A percentile compares a stretch with the other conserved stretches of the same genome.
Evolutionary conservation across 2,329 filamentous ascomycete species (phyloP).

Genomic region (Xylaria sp.): DNA sequence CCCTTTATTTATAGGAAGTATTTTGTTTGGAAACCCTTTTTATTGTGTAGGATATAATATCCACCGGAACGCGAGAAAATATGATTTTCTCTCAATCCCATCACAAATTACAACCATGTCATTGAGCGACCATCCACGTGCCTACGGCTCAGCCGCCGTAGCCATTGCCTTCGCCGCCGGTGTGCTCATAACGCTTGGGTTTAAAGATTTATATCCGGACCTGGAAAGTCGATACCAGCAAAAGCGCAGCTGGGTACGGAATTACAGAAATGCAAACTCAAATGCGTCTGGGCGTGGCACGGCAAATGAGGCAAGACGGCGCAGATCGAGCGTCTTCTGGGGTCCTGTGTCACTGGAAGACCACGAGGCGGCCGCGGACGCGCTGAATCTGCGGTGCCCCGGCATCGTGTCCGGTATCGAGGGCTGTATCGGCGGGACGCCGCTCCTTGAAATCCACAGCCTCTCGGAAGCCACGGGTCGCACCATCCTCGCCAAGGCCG

Average conservation of each 20-base stretch:
- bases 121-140: slow-evolving; percentile 69
- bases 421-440: slow-evolving; percentile 92
- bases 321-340: slow-evolving; percentile 59
- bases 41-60: background rate
- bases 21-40: background rate
- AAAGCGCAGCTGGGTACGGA: slow-evolving; percentile 50
- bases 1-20: background rate
- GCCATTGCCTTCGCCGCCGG: slow-evolving; percentile 81
- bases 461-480: slow-evolving; percentile 89
- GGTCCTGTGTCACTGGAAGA: slow-evolving; percentile 67
- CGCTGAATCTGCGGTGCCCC: slow-evolving; percentile 38
- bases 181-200: slow-evolving; percentile 77
- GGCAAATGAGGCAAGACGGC: slow-evolving; percentile 39
- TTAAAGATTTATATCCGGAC: slow-evolving; percentile 83
- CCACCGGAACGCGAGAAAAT: background rate
- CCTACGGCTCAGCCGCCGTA: slow-evolving; percentile 73
- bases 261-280: slow-evolving; percentile 17
- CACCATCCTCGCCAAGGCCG: slow-evolving; percentile 90
- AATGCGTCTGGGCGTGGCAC: slow-evolving; percentile 22
- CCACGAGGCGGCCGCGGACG: slow-evolving; percentile 56
- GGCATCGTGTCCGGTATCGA: slow-evolving; percentile 82
- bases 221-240: slow-evolving; percentile 73
- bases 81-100: slow-evolving; percentile 19
- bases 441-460: slow-evolving; percentile 85
- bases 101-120: slow-evolving; percentile 59